Conservation (phyloP, 108 stramenopile genomes). For the Conticribra weissflogii region DNA sequence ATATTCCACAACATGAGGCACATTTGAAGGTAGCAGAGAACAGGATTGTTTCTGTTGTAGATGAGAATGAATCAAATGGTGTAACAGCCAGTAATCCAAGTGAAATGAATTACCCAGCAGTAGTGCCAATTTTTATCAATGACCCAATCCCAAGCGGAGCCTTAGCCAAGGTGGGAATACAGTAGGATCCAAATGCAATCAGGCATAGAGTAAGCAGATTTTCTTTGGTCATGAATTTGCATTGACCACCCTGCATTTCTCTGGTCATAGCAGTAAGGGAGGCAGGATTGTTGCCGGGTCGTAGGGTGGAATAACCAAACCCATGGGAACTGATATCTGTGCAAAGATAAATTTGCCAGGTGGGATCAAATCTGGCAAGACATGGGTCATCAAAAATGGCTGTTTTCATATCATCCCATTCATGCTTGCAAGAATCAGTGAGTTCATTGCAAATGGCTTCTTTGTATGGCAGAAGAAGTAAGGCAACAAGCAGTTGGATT, state of each 20-base stretch:
- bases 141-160: slow-evolving; percentile 7
- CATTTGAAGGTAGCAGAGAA: slow-evolving; percentile 18
- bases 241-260: slow-evolving; percentile 4
- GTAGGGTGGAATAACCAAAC: slow-evolving; percentile 1
- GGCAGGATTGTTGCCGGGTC: neutral
- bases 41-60: slow-evolving; percentile 19
- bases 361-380: neutral
- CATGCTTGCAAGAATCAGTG: neutral
- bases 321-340: slow-evolving; percentile 5
- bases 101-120: neutral
- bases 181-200: slow-evolving; percentile 3
- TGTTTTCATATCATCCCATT: neutral
- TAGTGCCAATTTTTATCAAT: neutral
- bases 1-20: slow-evolving; percentile 18
- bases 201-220: neutral
- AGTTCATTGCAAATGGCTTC: neutral
- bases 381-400: slow-evolving; percentile 18
- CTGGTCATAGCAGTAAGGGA: neutral
- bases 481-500: neutral
- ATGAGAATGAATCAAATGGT: slow-evolving; percentile 6
- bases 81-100: slow-evolving; percentile 21
- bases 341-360: neutral
- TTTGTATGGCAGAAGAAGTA: neutral
- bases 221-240: neutral
- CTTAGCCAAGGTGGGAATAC: slow-evolving; percentile 8